phyloP scores from a whole-genome alignment of 306 rosid species.

The Gastrolobium villosum region DNA sequence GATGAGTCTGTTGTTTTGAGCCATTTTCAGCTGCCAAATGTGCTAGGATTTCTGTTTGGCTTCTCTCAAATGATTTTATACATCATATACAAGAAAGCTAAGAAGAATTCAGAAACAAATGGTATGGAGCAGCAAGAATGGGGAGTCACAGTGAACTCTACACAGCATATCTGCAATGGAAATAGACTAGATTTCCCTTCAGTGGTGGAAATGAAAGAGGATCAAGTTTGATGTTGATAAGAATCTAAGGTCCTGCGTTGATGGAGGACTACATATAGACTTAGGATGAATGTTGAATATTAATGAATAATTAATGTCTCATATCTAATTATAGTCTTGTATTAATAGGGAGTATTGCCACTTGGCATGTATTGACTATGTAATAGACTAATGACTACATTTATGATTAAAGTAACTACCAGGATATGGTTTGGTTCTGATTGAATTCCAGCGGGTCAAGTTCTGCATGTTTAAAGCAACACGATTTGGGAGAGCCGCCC shows the following conservation, averaged over 20 bases:
- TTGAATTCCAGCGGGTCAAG: constrained; percentile 14
- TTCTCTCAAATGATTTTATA: constrained; percentile 64
- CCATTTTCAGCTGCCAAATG: constrained; percentile 67
- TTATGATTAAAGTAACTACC: constrained; percentile 5
- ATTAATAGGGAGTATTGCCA: constrained; percentile 22
- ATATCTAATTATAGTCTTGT: constrained; percentile 9
- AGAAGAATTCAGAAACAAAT: constrained; percentile 17
- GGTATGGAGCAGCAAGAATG: constrained; percentile 26
- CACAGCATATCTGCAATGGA: constrained; percentile 28
- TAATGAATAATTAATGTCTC: constrained; percentile 38
- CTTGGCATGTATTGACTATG: constrained; percentile 39
- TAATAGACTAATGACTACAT: constrained; percentile 25
- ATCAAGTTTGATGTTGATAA: constrained; percentile 38
- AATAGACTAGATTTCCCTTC: constrained; percentile 34
- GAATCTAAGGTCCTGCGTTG: background rate
- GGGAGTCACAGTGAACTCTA: constrained; percentile 13
- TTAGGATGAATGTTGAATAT: constrained; percentile 21
- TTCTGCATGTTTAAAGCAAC: constrained; percentile 5
- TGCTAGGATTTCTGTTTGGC: constrained; percentile 72
- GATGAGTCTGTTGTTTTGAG: background rate
- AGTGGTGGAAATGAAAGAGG: constrained; percentile 51
- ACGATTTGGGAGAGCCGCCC: no score
- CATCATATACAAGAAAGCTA: constrained; percentile 56
- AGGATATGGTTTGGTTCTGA: background rate
- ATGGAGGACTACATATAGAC: constrained; percentile 32